These are phyloP conservation scores for Raphanus sativus DNA, from an alignment of 345 rosid genomes.

Conservation along the genomic window DNA sequence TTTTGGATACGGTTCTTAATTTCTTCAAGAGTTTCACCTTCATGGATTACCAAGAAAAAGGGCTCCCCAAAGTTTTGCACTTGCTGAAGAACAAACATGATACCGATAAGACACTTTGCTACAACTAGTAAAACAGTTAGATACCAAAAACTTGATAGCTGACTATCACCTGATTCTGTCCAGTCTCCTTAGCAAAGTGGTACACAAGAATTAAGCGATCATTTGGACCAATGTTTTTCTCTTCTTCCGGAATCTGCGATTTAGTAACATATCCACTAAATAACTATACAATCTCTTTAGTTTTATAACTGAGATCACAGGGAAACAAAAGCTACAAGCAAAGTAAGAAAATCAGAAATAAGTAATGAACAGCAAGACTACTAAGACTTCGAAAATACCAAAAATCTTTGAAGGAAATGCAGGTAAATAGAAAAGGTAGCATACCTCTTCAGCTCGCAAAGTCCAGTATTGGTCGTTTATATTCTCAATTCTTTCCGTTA, in stretches of 20 bases:
- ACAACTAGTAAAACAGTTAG: background rate
- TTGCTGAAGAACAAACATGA: slow-evolving; percentile 52
- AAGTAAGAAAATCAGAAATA: background rate
- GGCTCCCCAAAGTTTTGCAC: slow-evolving; percentile 96
- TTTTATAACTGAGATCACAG: background rate
- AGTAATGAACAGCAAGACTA: background rate
- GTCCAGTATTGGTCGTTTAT: slow-evolving; percentile 98
- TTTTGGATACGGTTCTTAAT: slow-evolving; percentile 83
- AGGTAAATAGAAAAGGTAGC: background rate
- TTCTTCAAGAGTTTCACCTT: slow-evolving; percentile 82
- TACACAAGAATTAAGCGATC: slow-evolving; percentile 92
- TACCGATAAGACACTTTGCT: background rate
- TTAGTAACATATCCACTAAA: background rate
- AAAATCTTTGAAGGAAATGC: background rate
- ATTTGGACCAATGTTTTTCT: slow-evolving; percentile 84
- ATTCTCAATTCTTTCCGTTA: slow-evolving; percentile 79
- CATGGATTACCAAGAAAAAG: slow-evolving; percentile 89
- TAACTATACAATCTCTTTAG: background rate
- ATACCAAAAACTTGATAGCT: background rate
- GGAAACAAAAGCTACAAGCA: background rate
- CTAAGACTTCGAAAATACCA: background rate
- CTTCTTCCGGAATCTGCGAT: slow-evolving; percentile 89
- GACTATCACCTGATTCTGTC: slow-evolving; percentile 69
- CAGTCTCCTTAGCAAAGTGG: slow-evolving; percentile 82
- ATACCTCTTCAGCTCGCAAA: slow-evolving; percentile 93